phyloP scores from a whole-genome alignment of 768 basidiomycete genomes.

The Lactarius sp. region DNA sequence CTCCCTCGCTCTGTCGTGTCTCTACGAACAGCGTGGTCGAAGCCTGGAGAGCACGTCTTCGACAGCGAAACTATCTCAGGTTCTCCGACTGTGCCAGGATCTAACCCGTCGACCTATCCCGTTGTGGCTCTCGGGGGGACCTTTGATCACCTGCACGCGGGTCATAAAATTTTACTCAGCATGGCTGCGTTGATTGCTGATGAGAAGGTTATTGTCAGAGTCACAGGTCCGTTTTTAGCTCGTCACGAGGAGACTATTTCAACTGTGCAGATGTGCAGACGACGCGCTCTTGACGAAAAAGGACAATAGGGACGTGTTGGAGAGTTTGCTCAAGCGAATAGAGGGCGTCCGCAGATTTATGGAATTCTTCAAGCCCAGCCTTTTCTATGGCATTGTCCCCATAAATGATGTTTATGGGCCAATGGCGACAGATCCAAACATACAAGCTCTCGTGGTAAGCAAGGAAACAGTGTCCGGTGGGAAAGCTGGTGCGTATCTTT shows the following conservation, averaged over 20 bases:
- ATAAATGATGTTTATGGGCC: constrained; percentile 89
- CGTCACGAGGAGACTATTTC: not conserved
- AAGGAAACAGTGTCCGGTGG: constrained; percentile 82
- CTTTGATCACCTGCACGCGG: constrained; percentile 96
- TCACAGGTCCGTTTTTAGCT: constrained; percentile 55
- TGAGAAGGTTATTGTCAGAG: constrained; percentile 81
- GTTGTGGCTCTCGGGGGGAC: constrained; percentile 92
- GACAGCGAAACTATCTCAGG: constrained; percentile 6
- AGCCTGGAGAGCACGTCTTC: constrained; percentile 16
- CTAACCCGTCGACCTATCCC: constrained; percentile 39
- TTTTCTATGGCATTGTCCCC: constrained; percentile 64
- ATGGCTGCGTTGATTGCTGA: constrained; percentile 83
- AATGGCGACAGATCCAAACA: constrained; percentile 77
- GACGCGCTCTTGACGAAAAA: constrained; percentile 70
- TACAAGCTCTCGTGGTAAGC: constrained; percentile 92
- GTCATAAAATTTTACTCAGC: constrained; percentile 94
- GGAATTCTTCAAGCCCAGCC: constrained; percentile 56
- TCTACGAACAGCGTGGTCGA: constrained; percentile 22
- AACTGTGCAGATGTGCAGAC: constrained; percentile 38
- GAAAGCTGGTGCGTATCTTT: constrained; percentile 51
- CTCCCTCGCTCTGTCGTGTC: constrained; percentile 23
- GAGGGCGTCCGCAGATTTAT: constrained; percentile 62
- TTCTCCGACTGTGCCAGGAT: constrained; percentile 14
- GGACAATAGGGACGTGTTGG: constrained; percentile 58
- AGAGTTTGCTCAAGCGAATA: constrained; percentile 54